phyloP scores from a whole-genome alignment of 1,139 yeast genomes.

The Debaryomyces udenii region DNA sequence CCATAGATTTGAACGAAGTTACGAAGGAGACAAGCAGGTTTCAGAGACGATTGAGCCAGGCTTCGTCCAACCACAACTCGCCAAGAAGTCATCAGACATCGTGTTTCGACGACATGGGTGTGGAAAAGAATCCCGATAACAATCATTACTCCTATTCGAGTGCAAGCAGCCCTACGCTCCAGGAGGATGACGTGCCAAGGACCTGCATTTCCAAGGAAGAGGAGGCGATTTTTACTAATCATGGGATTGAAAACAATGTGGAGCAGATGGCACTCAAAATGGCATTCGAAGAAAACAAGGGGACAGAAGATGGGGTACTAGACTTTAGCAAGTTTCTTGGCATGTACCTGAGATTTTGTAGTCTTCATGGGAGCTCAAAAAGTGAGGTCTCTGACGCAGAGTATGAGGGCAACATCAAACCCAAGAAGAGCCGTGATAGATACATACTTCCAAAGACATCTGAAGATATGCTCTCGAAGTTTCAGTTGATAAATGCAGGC shows the following conservation, averaged over 20 bases:
- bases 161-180: background rate
- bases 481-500: slow-evolving; percentile 5
- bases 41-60: slow-evolving; percentile 9
- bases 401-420: background rate
- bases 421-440: background rate
- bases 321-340: background rate
- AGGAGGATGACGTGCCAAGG: background rate
- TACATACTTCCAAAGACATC: slow-evolving; percentile 4
- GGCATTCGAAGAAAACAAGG: background rate
- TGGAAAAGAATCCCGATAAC: no score
- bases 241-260: background rate
- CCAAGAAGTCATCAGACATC: background rate
- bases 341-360: background rate
- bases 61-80: background rate
- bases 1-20: slow-evolving; percentile 12
- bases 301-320: background rate
- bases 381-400: background rate
- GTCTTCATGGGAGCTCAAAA: background rate
- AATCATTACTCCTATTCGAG: background rate
- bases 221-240: background rate
- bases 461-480: slow-evolving; percentile 2
- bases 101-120: background rate
- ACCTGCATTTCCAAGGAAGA: background rate
- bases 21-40: slow-evolving; percentile 8
- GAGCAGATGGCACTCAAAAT: background rate